Percentiles rank a stretch among this genome's conserved stretches.
These are phyloP conservation scores for Scheffersomyces stipitis DNA, from an alignment of 805 yeast genomes.

Conservation along the genomic window DNA sequence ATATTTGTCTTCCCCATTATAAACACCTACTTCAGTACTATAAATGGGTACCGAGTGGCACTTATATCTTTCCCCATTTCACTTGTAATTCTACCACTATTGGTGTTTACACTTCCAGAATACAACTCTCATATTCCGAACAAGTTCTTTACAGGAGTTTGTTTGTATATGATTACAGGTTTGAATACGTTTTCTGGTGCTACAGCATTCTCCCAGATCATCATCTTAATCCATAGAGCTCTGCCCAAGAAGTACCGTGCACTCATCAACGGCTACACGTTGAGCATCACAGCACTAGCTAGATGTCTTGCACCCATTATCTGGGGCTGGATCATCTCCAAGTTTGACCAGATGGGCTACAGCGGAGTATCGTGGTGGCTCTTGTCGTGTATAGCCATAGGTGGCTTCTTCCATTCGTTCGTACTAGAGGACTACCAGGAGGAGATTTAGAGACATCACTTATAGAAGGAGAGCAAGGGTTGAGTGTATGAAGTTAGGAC, in stretches of 20 bases:
- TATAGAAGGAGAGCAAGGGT: too few relatives aligned
- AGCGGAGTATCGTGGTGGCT: conserved; percentile 16
- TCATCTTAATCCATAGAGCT: conserved; percentile 16
- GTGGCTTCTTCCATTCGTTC: background rate
- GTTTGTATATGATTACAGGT: conserved; percentile 11
- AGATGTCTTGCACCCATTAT: conserved; percentile 16
- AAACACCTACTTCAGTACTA: conserved; percentile 15
- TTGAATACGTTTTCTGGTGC: conserved; percentile 13
- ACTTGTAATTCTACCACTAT: conserved; percentile 13
- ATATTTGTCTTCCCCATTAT: conserved; percentile 16
- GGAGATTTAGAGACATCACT: background rate
- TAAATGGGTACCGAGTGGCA: conserved; percentile 17
- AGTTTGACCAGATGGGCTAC: conserved; percentile 10
- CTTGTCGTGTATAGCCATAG: conserved; percentile 9
- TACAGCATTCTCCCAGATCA: conserved; percentile 17
- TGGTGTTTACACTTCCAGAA: conserved; percentile 12
- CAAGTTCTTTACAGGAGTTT: conserved; percentile 6
- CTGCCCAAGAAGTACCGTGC: conserved; percentile 16
- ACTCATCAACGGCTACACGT: conserved; percentile 16
- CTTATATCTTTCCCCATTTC: conserved; percentile 17
- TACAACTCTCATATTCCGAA: conserved; percentile 10
- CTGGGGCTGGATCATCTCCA: conserved; percentile 18
- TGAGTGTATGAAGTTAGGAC: too few relatives aligned
- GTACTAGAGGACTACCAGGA: background rate
- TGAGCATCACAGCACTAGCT: conserved; percentile 18